Percentiles rank a stretch among this genome's conserved stretches.
Evolutionary conservation across 441 rosid genomes (phyloP).

Genomic region (Brassica balearica): DNA sequence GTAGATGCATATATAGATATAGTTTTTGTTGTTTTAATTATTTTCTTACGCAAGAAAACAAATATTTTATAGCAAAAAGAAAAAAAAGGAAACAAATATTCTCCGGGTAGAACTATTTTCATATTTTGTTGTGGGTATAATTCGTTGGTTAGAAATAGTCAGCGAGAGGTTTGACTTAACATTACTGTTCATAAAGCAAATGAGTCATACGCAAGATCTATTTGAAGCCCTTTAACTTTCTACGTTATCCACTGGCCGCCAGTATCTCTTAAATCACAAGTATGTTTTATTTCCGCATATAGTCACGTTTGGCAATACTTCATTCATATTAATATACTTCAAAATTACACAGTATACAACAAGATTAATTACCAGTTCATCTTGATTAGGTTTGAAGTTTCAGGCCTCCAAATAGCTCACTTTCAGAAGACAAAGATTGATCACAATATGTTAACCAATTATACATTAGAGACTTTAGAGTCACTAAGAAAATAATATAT

Average conservation of each 20-base stretch:
- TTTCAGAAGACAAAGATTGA: slow-evolving; percentile 13
- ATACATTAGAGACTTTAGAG: neutral
- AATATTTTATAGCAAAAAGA: neutral
- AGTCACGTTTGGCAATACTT: slow-evolving; percentile 14
- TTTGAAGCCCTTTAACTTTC: slow-evolving; percentile 39
- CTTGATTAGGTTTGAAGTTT: slow-evolving; percentile 40
- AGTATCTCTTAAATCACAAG: slow-evolving; percentile 7
- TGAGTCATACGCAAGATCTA: neutral
- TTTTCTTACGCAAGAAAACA: neutral
- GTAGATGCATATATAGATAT: neutral
- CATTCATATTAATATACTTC: slow-evolving; percentile 2
- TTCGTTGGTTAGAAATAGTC: slow-evolving; percentile 13
- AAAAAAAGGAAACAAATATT: no score
- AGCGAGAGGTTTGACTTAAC: slow-evolving; percentile 29
- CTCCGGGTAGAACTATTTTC: neutral
- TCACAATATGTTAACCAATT: slow-evolving; percentile 18
- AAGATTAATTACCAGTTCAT: slow-evolving; percentile 20
- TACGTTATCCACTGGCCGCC: slow-evolving; percentile 36
- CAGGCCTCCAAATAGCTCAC: slow-evolving; percentile 10
- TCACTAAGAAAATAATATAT: neutral
- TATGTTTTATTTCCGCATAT: slow-evolving; percentile 13
- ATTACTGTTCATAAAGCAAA: slow-evolving; percentile 11
- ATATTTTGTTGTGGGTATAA: neutral
- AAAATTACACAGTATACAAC: neutral
- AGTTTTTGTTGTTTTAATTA: neutral